Percentiles rank a stretch among this genome's conserved stretches.
These are phyloP conservation scores for Ceratocystis albifundus DNA, from an alignment of 2,329 filamentous ascomycete species.

Conservation along the genomic window DNA sequence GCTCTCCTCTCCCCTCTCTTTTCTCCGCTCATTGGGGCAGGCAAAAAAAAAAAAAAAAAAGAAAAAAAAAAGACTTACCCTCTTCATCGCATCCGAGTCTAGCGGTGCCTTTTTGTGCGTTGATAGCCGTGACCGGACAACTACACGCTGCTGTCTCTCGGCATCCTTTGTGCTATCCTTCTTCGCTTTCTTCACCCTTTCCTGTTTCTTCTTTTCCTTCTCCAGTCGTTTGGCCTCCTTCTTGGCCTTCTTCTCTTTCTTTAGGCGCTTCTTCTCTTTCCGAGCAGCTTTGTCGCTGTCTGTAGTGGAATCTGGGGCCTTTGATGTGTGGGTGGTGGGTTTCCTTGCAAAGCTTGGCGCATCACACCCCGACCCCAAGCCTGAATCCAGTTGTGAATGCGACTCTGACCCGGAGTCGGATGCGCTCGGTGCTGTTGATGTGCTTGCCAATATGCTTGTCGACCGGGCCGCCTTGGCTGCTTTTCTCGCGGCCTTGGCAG, in stretches of 20 bases:
- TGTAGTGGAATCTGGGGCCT: background rate
- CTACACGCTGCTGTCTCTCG: slow-evolving; percentile 16
- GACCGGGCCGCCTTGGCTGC: slow-evolving; percentile 2
- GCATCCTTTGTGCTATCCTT: background rate
- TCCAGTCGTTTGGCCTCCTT: slow-evolving; percentile 12
- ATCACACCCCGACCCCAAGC: background rate
- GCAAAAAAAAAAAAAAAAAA: no score
- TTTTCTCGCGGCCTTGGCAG: slow-evolving; percentile 7
- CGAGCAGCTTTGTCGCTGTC: slow-evolving; percentile 13
- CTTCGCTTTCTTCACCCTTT: slow-evolving; percentile 9
- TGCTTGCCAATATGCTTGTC: background rate
- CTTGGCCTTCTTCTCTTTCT: slow-evolving; percentile 16
- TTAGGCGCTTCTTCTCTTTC: slow-evolving; percentile 21
- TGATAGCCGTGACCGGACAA: slow-evolving; percentile 20
- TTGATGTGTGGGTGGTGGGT: background rate
- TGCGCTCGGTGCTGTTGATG: background rate
- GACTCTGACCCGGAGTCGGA: background rate
- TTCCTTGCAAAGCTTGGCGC: background rate
- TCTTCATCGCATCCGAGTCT: slow-evolving; percentile 22
- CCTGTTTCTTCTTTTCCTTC: slow-evolving; percentile 15
- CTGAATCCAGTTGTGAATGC: background rate
- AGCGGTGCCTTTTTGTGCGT: slow-evolving; percentile 19
- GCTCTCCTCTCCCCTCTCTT: background rate
- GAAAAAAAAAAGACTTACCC: slow-evolving; percentile 16
- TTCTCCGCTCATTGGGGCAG: background rate